Evolutionary conservation across 2,329 filamentous ascomycete genomes (phyloP), one percentile per base, ranked within the genome.

Genomic region (Fusarium sp.): DNA sequence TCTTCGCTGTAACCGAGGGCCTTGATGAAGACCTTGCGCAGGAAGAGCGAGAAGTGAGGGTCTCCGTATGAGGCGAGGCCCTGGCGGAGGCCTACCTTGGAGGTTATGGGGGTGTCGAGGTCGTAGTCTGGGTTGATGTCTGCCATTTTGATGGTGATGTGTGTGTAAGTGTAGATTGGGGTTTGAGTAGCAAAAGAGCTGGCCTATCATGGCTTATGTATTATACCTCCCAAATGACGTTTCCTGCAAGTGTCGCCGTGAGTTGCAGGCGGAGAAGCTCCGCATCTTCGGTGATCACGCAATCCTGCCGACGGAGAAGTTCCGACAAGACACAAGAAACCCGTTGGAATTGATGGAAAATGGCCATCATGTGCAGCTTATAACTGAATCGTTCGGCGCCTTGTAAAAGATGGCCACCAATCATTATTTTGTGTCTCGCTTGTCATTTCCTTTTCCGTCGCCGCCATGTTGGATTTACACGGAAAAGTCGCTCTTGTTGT

Each of bases 1-100:
- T 93, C 91, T 74, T 94, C 92, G 67, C 89, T 91, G 80, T 94
- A 94, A 0, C 93, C 93, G 2, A 94, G 85, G 0, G 92, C 92
- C 81, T 94, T 94, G 84, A 94, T 94, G 81, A 94, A 94, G 27
- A 91, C 92, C 77, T 94, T 94, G 36, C 93, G 88, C 1, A 94
- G 86, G 78, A 94, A 94, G 2, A 94, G 86, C 0, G 91, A 92
- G 83, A 95, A 95, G 81, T 94, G 92, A 8, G 91, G 86, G 74
- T 95, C 93, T 52, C 93, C 93, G 74, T 94, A 94, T 1, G 89
- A 90, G 4, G 92, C 88, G 1, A 94, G 86, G 2, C 90, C 90
- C 74, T 91, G 90, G 9, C 91, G 88, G 33, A 94, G 84, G 8
- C 92, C 92, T 0, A 84, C 80, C 54, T 81, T 73, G 35, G 82